phyloP scores from a whole-genome alignment of 257 asterid species.

The Solanum chaucha region DNA sequence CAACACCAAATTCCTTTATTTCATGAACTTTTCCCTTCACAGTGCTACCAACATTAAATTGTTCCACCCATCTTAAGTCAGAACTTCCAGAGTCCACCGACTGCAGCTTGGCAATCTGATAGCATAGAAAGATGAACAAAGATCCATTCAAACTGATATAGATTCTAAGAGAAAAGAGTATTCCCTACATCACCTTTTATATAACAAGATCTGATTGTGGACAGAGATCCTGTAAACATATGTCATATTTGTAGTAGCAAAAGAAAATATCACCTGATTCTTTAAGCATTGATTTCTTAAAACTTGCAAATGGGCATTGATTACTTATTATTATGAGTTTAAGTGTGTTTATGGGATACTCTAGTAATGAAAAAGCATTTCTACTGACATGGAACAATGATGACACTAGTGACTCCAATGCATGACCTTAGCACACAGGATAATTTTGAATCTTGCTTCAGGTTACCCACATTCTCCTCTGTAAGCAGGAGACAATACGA shows the following conservation, averaged over 20 bases:
- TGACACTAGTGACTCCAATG: background rate
- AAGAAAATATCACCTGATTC: background rate
- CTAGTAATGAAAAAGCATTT: background rate
- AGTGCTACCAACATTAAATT: slow-evolving; percentile 45
- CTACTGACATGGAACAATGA: background rate
- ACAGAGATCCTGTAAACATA: background rate
- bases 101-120: slow-evolving; percentile 76
- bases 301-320: background rate
- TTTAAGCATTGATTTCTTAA: background rate
- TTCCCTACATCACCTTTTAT: background rate
- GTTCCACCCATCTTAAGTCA: slow-evolving; percentile 47
- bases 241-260: background rate
- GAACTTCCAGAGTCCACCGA: slow-evolving; percentile 33
- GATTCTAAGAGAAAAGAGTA: background rate
- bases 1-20: slow-evolving; percentile 75
- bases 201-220: background rate
- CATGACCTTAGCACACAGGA: background rate
- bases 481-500: background rate
- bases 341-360: background rate
- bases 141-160: background rate
- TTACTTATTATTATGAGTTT: background rate
- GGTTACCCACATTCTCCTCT: background rate
- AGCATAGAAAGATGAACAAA: background rate
- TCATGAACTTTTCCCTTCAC: slow-evolving; percentile 73
- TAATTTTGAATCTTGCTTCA: background rate